phyloP scores from a whole-genome alignment of 192 early-diverging fungal genomes.

The Pilaira anomala region DNA sequence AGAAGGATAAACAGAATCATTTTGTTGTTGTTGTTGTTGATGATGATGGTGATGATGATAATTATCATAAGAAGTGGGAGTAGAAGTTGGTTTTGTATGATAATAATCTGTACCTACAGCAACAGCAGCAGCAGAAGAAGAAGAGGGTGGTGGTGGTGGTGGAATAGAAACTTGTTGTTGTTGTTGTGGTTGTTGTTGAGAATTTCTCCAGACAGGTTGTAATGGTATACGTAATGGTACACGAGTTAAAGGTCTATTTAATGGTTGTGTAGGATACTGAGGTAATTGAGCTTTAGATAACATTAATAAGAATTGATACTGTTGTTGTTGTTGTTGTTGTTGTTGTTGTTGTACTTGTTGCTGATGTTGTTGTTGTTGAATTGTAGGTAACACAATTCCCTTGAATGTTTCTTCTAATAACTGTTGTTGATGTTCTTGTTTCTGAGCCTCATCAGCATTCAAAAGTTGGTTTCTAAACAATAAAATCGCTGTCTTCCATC shows the following conservation, averaged over 20 bases:
- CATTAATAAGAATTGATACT: slow-evolving; percentile 24
- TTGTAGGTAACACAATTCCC: slow-evolving; percentile 7
- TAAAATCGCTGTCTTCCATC: slow-evolving; percentile 57
- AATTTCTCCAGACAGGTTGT: slow-evolving; percentile 28
- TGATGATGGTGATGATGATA: not conserved
- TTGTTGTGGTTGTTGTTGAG: slow-evolving; percentile 12
- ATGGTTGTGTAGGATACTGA: slow-evolving; percentile 28
- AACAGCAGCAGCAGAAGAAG: too few relatives aligned
- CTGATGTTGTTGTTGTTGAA: slow-evolving; percentile 27
- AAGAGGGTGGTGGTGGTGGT: too few relatives aligned
- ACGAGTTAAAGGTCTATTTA: slow-evolving; percentile 28
- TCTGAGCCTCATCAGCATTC: slow-evolving; percentile 22
- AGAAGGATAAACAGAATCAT: not conserved
- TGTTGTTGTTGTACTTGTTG: slow-evolving; percentile 20
- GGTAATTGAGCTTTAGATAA: slow-evolving; percentile 36
- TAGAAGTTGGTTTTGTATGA: slow-evolving; percentile 4
- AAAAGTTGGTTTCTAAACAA: slow-evolving; percentile 37
- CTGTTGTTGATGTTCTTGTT: slow-evolving; percentile 33
- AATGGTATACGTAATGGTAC: slow-evolving; percentile 36
- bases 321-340: slow-evolving; percentile 20
- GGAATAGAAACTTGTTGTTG: not conserved
- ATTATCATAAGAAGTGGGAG: not conserved
- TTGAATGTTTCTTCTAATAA: slow-evolving; percentile 30
- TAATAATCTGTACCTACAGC: slow-evolving; percentile 1
- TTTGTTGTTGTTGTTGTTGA: not conserved